Evolutionary conservation across 805 yeast genomes (phyloP).

Genomic region (Candida parachauliodes): DNA sequence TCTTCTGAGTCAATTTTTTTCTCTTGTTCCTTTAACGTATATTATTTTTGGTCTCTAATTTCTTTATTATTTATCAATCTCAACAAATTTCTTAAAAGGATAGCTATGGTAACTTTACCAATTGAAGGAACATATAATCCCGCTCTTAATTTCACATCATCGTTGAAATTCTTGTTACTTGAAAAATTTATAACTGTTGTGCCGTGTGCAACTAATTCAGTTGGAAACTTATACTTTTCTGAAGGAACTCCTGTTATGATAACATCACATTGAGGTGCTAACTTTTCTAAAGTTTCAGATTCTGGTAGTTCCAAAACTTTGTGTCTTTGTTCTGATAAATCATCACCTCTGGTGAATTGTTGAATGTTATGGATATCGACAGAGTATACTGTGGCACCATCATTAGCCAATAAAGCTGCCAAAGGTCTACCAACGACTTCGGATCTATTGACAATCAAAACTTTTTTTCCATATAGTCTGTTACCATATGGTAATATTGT

Average conservation of each 20-base stretch:
- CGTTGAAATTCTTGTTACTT: constrained; percentile 82
- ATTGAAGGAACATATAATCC: constrained; percentile 91
- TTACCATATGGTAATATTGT: constrained; percentile 80
- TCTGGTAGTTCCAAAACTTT: constrained; percentile 55
- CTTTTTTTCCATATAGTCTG: constrained; percentile 87
- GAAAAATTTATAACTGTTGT: constrained; percentile 89
- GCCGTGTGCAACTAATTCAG: constrained; percentile 76
- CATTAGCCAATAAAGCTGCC: constrained; percentile 93
- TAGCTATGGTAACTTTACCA: constrained; percentile 94
- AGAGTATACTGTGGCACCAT: constrained; percentile 94
- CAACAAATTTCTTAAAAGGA: constrained; percentile 85
- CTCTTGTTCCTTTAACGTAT: background rate
- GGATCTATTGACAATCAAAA: constrained; percentile 86
- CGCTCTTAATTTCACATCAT: constrained; percentile 78
- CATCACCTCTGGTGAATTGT: constrained; percentile 91
- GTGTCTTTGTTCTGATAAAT: constrained; percentile 76
- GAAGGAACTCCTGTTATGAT: constrained; percentile 95
- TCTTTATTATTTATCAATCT: constrained; percentile 70
- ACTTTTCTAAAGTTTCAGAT: constrained; percentile 52
- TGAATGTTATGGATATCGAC: constrained; percentile 86
- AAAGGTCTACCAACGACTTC: constrained; percentile 97
- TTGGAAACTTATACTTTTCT: constrained; percentile 78
- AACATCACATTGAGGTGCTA: constrained; percentile 78
- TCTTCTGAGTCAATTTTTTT: constrained; percentile 5
- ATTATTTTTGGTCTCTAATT: constrained; percentile 14